Base-by-base conservation (phyloP, 441 rosid species). In the Populus trichocarpa region DNA sequence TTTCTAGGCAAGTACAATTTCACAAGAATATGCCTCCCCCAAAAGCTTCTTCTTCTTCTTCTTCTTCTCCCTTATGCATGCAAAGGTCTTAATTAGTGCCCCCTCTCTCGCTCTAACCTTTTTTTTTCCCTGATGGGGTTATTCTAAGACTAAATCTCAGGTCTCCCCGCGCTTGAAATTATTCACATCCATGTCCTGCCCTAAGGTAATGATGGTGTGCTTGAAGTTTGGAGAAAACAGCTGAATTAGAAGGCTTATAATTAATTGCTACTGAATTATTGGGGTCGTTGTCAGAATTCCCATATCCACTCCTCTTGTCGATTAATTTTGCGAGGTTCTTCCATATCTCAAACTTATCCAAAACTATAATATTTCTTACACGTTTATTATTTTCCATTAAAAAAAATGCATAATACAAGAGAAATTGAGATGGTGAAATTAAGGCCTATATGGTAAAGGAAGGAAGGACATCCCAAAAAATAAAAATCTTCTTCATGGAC, bases 201-300 rank as follows among this genome's bases (percentile, higher is more conserved):
- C 38, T 79, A 73, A 16, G 73, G 70, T 16, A 38, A 32, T 69
- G 81, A 22, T 70, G 69, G 50, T 77, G 72, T 77, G 28, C 28
- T 40, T 2, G 40, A 53, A 53, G 42, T 1, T 3, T 1, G 53
- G 11, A 26, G 59, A 67, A 40, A 78, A 67, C 26, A 57, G 72
- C 40, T 35, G 50, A 73, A 72, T 67, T 57, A 69, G 20, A 20
- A 23, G 68, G 36, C 42, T 6, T 53, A 67, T 71, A 63, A 30
- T 64, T 71, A 63, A 30, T 64, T 2, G 65, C 25, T 26, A 10
- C 28, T 5, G 20, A 8, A n/a, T 53, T 20, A 14, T 9, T 69
- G 80, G 68, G 73, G 40, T 69, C 67, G 64, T 14, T 70, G 77
- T 73, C 80, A 77, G 80, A 38, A 67, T 42, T 33, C 53, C 53